Evolutionary conservation across 2,329 filamentous ascomycete species (phyloP).

Genomic region (Mariannaea sp.): DNA sequence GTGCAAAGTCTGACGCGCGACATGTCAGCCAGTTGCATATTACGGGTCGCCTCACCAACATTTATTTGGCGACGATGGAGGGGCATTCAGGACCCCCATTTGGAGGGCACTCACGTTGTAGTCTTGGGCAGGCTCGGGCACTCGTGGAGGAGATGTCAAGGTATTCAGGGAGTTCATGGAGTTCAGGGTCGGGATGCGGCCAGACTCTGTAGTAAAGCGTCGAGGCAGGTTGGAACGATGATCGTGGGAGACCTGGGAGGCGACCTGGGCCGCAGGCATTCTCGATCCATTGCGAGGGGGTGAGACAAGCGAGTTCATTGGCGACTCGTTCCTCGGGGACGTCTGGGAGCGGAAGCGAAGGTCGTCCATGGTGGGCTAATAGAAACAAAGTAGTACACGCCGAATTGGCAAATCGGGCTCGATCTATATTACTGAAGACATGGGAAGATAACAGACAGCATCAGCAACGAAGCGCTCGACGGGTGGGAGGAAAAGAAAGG

Average conservation of each 20-base stretch:
- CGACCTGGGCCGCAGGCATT: slow-evolving; percentile 58
- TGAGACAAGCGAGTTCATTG: slow-evolving; percentile 75
- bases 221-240: slow-evolving; percentile 79
- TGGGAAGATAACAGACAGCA: slow-evolving; percentile 41
- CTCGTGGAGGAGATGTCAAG: slow-evolving; percentile 57
- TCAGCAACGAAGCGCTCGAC: slow-evolving; percentile 36
- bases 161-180: slow-evolving; percentile 40
- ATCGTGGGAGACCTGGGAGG: slow-evolving; percentile 59
- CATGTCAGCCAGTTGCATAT: slow-evolving; percentile 29
- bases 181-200: slow-evolving; percentile 77
- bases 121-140: slow-evolving; percentile 54
- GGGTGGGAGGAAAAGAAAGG: slow-evolving; percentile 28
- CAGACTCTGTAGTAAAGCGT: slow-evolving; percentile 91
- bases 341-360: slow-evolving; percentile 78
- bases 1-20: slow-evolving; percentile 60
- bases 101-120: slow-evolving; percentile 48
- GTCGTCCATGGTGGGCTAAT: slow-evolving; percentile 67
- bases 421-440: slow-evolving; percentile 44
- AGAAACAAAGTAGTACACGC: slow-evolving; percentile 49
- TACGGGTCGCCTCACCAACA: not conserved
- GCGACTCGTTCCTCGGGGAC: slow-evolving; percentile 75
- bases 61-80: not conserved
- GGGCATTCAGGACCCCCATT: not conserved
- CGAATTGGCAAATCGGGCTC: slow-evolving; percentile 43
- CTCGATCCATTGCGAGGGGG: slow-evolving; percentile 72